These are phyloP conservation scores for barley (Hordeum vulgare) DNA, from an alignment of 176 grass and related monocot genomes.

Conservation along the genomic window MorexV3_pseudomolecules_assembly NC_058521.1:590926152-590926651, in stretches of 20 bases:
- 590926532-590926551: neutral
- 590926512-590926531: neutral
- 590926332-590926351: neutral
- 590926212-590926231: neutral
- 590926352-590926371: neutral
- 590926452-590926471: neutral
- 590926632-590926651: neutral
- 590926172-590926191: conserved; percentile 99
- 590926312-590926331: neutral
- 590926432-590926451: neutral
- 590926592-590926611: neutral
- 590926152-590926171: conserved; percentile 99
- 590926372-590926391: neutral
- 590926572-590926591: neutral
- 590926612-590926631: neutral
- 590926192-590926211: conserved; percentile 39
- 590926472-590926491: neutral
- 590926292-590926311: neutral
- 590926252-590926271: neutral
- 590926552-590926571: too few species aligned
- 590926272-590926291: neutral
- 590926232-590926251: neutral
- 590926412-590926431: neutral
- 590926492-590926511: neutral
- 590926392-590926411: neutral